Base-by-base conservation (phyloP, 1,284 basidiomycete species). In the Ceratobasidium theobromae region DNA sequence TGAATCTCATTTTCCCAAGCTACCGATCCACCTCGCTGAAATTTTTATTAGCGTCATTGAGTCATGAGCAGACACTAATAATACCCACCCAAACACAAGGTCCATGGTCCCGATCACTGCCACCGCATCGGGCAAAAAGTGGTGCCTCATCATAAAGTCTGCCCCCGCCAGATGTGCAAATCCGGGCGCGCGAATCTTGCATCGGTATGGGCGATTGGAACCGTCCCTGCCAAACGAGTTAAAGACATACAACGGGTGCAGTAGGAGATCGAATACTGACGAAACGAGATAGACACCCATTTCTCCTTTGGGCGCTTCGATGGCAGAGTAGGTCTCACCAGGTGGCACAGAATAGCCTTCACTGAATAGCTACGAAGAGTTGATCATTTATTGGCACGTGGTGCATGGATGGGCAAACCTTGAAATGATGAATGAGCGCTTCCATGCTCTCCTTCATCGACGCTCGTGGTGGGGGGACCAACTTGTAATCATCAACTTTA, bases 401-500 rank as follows among this genome's bases (percentile, higher is more conserved):
- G 18, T 14, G 12, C 8, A 21, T 25, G 30, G 21, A 21, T 58
- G 18, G 51, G 32, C 75, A 25, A 69, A 84, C 89, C 83, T 98
- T 98, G 82, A 99, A 99, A 81, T 99, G 96, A 78, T 98, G 95
- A 73, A 98, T 98, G 70, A 98, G 84, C 12, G 90, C 87, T 79
- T 98, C 93, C 95, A 98, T 98, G 77, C 87, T 93, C 82, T 99
- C 96, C 81, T 99, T 99, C 97, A 99, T 99, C 55, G 87, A 88
- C 1, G 96, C 95, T 69, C 96, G 87, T 18, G 97, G 95, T 43
- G 96, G 97, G n/a, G 96, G 94, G 1, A 92, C 89, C 69, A 98
- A 87, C 80, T 98, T 99, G 81, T 98, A 90, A 80, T 98, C 96
- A 75, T 99, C 96, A 32, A 98, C 87, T 80, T 96, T 98, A 81